Conservation (phyloP, 2,329 filamentous ascomycete species). For the Dissoconium aciculare region DNA sequence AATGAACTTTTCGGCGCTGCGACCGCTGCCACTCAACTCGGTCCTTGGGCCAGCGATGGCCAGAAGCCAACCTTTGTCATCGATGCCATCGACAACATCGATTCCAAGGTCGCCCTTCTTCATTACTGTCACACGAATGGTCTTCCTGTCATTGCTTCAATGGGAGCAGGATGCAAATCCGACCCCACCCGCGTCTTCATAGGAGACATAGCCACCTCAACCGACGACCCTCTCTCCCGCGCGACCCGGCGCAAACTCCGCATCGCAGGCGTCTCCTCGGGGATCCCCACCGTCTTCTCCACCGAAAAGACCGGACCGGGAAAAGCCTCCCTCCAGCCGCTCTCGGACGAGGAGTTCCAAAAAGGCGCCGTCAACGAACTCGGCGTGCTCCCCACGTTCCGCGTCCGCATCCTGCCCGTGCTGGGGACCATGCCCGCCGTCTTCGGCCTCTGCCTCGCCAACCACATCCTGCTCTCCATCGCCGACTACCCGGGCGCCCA, state of each 20-base stretch:
- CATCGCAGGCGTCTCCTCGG: constrained; percentile 58
- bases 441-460: constrained; percentile 82
- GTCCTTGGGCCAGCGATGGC: constrained; percentile 42
- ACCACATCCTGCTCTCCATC: constrained; percentile 77
- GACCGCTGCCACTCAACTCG: constrained; percentile 52
- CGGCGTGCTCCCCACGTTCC: constrained; percentile 78
- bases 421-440: constrained; percentile 94
- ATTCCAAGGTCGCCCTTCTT: constrained; percentile 82
- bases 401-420: constrained; percentile 86
- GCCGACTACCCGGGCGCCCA: constrained; percentile 67
- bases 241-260: constrained; percentile 70
- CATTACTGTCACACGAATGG: constrained; percentile 70
- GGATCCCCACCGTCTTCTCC: constrained; percentile 85
- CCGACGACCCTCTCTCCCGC: constrained; percentile 76
- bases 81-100: constrained; percentile 96
- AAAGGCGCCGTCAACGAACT: constrained; percentile 79
- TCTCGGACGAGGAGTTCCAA: constrained; percentile 73
- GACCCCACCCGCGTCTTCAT: constrained; percentile 71
- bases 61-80: constrained; percentile 73
- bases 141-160: constrained; percentile 77
- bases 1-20: constrained; percentile 67
- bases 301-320: constrained; percentile 80
- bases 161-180: constrained; percentile 93
- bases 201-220: constrained; percentile 76
- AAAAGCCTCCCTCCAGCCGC: constrained; percentile 75